Evolutionary conservation across 2,329 filamentous ascomycete genomes (phyloP), one percentile per base, ranked within the genome.

Genomic region (Phaeosphaeriaceae sp.): DNA sequence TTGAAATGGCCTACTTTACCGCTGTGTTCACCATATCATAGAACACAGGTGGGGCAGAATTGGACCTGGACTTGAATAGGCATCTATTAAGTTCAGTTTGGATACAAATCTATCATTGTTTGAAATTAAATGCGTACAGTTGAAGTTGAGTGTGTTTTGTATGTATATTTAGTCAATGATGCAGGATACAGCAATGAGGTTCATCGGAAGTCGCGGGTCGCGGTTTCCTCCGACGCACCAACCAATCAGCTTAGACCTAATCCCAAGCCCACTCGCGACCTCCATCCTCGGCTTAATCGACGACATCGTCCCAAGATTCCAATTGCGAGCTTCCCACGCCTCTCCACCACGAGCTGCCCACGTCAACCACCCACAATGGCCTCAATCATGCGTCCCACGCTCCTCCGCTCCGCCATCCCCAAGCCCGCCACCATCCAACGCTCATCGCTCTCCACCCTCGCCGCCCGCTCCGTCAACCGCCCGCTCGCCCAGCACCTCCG

Each of bases 321-420:
- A 36, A 36, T 36, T 36, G 31, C 11, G 31, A 36, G 31, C 31
- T 36, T 15, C 13, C 31, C 11, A 36, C 31, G 31, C 11, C 31
- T 11, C 7, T 36, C 31, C 31, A 36, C 31, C 31, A 36, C 31
- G 11, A 11, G 6, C 31, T 11, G 3, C 31, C 7, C 31, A 13
- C 31, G 31, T 15, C 31, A 13, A 13, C 31, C 31, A 11, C 48
- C 65, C 56, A 71, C 73, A 73, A 86, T 86, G 84, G 83, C 84
- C 66, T 83, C 83, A 67, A 74, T 84, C 69, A 74, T 84, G 69
- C 82, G 83, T 65, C 80, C 83, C 60, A 71, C 79, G 49, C 70
- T 85, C 67, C 74, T 85, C 63, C 79, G 81, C 69, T 82, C 83
- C 69, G 77, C 79, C 57, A 79, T 78, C 68, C 56, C 62, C 31